Percentiles rank a stretch among this genome's conserved stretches.
These are phyloP conservation scores for Ceratocystis ficicola DNA, from an alignment of 2,329 filamentous ascomycete species.

Conservation along the genomic window DNA sequence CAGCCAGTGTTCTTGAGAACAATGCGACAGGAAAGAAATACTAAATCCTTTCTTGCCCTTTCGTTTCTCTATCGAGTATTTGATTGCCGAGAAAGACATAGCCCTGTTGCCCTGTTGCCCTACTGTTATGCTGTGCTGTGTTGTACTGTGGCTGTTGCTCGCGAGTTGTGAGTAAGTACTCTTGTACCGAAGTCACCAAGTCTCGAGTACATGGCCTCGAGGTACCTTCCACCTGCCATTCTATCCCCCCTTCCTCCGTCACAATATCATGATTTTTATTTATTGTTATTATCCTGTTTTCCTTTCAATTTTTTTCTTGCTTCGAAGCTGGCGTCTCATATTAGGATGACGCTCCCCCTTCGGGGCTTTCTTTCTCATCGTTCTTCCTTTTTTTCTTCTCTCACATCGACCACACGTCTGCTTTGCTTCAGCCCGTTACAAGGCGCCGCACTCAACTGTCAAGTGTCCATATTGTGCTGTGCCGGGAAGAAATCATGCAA, in stretches of 20 bases:
- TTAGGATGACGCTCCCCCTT: not conserved
- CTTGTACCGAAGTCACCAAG: slow-evolving; percentile 9
- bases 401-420: not conserved
- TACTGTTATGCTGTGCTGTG: not conserved
- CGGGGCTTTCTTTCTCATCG: not conserved
- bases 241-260: not conserved
- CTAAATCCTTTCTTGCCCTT: not conserved
- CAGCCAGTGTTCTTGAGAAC: not conserved
- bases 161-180: not conserved
- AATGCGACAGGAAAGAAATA: not conserved
- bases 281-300: not conserved
- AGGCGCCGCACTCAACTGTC: not conserved
- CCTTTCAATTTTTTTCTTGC: not conserved
- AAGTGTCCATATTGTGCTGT: not conserved
- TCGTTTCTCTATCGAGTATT: not conserved
- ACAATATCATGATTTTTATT: not conserved
- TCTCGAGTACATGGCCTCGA: slow-evolving; percentile 7
- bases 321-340: not conserved
- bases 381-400: not conserved
- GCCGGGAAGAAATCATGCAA: not conserved
- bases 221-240: not conserved
- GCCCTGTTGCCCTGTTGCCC: not conserved
- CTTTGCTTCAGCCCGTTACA: not conserved
- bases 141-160: not conserved
- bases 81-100: not conserved